phyloP scores from a whole-genome alignment of 2,329 filamentous ascomycete genomes.

The Aureobasidium leucospermi region DNA sequence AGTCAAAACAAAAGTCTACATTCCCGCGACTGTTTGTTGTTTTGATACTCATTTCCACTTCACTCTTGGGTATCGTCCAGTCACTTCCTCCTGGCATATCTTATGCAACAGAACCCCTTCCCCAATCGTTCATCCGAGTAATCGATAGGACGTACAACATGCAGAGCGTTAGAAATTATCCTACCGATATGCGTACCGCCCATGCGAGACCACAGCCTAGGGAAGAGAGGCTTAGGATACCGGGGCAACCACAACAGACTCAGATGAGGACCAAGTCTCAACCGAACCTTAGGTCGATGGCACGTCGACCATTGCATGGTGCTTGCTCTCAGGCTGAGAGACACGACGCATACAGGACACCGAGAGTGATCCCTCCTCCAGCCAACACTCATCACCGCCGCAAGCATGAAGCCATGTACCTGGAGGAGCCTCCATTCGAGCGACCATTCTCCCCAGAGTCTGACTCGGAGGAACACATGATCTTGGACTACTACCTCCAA shows the following conservation, averaged over 20 bases:
- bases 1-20: conserved; percentile 11
- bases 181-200: not conserved
- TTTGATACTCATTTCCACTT: conserved; percentile 12
- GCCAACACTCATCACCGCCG: not conserved
- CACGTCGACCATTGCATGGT: not conserved
- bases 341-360: not conserved
- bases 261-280: conserved; percentile 10
- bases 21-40: conserved; percentile 13
- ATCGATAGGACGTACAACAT: conserved; percentile 10
- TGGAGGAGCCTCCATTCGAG: conserved; percentile 9
- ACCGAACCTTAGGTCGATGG: conserved; percentile 1
- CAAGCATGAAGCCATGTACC: conserved; percentile 7
- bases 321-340: not conserved
- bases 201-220: conserved; percentile 1
- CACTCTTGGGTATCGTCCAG: not conserved
- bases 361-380: not conserved
- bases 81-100: conserved; percentile 10
- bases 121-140: conserved; percentile 11
- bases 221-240: conserved; percentile 13
- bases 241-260: not conserved
- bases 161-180: conserved; percentile 7
- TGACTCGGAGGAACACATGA: conserved; percentile 6
- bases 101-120: conserved; percentile 7
- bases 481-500: conserved; percentile 13
- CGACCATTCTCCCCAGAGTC: conserved; percentile 3